These are phyloP conservation scores for Pythium utonaiense DNA, from an alignment of 352 stramenopile species.

Conservation along the genomic window DNA sequence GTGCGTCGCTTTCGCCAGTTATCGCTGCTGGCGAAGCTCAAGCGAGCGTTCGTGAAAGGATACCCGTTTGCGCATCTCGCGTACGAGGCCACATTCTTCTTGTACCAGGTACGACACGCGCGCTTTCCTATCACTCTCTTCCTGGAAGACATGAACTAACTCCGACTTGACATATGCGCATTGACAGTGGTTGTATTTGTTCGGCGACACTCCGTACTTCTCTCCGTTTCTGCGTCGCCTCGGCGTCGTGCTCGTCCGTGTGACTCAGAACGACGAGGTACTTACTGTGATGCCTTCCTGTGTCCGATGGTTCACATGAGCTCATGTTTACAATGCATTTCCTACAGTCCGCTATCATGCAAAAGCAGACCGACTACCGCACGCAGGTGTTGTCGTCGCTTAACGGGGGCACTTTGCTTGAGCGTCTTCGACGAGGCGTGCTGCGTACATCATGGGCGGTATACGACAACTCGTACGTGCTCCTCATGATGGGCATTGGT, in stretches of 20 bases:
- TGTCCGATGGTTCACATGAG: too few species aligned
- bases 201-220: conserved; percentile 82
- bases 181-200: conserved; percentile 86
- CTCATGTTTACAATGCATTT: background rate
- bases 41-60: conserved; percentile 53
- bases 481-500: conserved; percentile 71
- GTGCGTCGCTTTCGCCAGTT: conserved; percentile 45
- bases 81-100: conserved; percentile 79
- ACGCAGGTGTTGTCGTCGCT: conserved; percentile 47
- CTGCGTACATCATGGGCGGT: conserved; percentile 59
- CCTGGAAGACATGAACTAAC: too few species aligned
- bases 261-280: conserved; percentile 71
- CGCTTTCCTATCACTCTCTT: background rate
- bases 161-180: too few species aligned
- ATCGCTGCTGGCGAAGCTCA: conserved; percentile 41
- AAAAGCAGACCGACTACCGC: conserved; percentile 57
- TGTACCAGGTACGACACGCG: conserved; percentile 51
- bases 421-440: conserved; percentile 37
- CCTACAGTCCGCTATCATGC: conserved; percentile 38
- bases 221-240: conserved; percentile 70
- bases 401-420: conserved; percentile 34
- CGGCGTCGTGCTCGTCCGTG: conserved; percentile 70
- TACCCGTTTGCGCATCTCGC: conserved; percentile 80
- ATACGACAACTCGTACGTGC: conserved; percentile 78
- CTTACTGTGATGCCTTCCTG: too few species aligned